phyloP scores from a whole-genome alignment of 306 rosid genomes.

The Quercus ilex region DNA sequence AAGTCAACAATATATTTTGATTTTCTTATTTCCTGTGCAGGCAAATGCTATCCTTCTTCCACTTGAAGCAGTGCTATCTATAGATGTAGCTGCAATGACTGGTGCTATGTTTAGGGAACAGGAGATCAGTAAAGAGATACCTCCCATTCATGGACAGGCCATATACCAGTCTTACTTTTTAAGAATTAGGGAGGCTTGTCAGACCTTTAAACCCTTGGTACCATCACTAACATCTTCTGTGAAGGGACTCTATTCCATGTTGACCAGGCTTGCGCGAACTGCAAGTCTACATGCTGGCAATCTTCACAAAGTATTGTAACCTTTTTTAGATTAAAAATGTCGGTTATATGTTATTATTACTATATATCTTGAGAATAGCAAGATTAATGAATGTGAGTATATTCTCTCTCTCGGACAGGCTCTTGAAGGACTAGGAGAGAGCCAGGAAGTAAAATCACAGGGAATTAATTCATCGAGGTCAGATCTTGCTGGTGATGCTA shows the following conservation, averaged over 20 bases:
- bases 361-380: constrained; percentile 9
- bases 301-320: constrained; percentile 76
- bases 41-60: constrained; percentile 87
- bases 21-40: constrained; percentile 40
- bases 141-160: constrained; percentile 94
- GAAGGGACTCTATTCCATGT: constrained; percentile 80
- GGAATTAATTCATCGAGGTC: constrained; percentile 57
- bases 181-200: constrained; percentile 78
- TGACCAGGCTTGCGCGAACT: constrained; percentile 82
- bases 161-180: constrained; percentile 82
- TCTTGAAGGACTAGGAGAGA: constrained; percentile 96
- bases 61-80: constrained; percentile 82
- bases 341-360: neutral
- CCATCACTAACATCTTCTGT: constrained; percentile 70
- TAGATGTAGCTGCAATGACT: constrained; percentile 89
- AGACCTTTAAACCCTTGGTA: constrained; percentile 69
- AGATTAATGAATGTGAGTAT: constrained; percentile 1
- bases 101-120: constrained; percentile 73
- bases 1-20: constrained; percentile 26
- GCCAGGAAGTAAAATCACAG: constrained; percentile 81
- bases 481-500: constrained; percentile 55
- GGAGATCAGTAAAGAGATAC: constrained; percentile 77
- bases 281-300: constrained; percentile 97
- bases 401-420: constrained; percentile 53
- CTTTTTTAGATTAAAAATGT: constrained; percentile 24